Evolutionary conservation across 306 rosid genomes (phyloP), one percentile per base, ranked within the genome.

Genomic region (Lathyrus sativus): DNA sequence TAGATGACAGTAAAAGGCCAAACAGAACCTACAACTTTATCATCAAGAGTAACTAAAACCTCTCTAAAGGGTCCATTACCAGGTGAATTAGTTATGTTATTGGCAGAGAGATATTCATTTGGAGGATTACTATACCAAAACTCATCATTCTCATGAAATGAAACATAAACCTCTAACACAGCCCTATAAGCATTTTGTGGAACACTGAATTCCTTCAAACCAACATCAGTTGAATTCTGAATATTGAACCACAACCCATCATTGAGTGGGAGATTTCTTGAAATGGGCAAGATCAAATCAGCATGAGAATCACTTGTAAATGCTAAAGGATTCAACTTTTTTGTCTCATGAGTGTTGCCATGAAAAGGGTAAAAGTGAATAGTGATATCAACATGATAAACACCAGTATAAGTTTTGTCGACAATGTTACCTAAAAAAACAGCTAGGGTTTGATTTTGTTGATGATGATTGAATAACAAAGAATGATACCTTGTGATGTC

Each of bases 51-150:
- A 13, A 87, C 83, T 62, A 86, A 77, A 74, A 93, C 89, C 82
- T 93, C 97, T 84, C 99, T 85, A 65, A 90, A 93, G 4, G 97
- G 83, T 13, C 99, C 99, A 77, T 89, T 87, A 22, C 95, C 96
- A 3, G 96, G 83, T 0, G 71, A 70, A 65, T 9, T 60, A 18
- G 82, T 82, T 13, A 86, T 80, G 18, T 87, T 87, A 14, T 85
- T 93, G 2, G 88, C 95, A 50, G 37, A 5, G 64, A 88, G 65
- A 68, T 90, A 93, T 4, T 88, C 95, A 61, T 88, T 79, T 1
- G 92, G 81, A 17, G 51, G 84, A 81, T 90, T 93, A 1, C 77
- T 6, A 68, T 88, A 93, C 96, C 97, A 93, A 69, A 77, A 88
- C 43, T 93, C 97, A 75, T 93, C 98, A 48, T 79, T 93, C 80